Evolutionary conservation across 495 filamentous ascomycete genomes (phyloP).

Genomic region (Neurospora sp.): DNA sequence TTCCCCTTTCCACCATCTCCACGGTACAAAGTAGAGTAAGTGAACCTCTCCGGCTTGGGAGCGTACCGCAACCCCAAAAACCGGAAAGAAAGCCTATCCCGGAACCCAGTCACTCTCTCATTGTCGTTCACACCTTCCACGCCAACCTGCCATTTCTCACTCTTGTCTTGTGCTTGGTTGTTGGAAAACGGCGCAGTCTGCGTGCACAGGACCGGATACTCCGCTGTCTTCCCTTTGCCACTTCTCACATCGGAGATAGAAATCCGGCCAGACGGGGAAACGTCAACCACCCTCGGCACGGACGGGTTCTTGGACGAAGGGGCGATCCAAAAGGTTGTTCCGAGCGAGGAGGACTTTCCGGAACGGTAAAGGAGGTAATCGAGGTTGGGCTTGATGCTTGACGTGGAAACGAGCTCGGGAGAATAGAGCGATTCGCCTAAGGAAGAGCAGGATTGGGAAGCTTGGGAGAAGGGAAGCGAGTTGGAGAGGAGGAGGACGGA

Average conservation of each 20-base stretch:
- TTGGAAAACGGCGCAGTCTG: constrained; percentile 38
- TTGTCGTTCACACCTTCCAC: constrained; percentile 15
- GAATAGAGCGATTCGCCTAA: constrained; percentile 37
- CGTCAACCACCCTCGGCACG: constrained; percentile 13
- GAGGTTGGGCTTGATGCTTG: constrained; percentile 28
- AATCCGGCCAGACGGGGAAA: constrained; percentile 13
- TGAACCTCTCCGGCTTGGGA: constrained; percentile 29
- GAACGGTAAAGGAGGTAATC: constrained; percentile 28
- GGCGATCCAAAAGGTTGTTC: constrained; percentile 29
- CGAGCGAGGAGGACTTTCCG: constrained; percentile 7
- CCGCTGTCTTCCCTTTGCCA: not conserved
- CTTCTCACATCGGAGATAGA: not conserved
- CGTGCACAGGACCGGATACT: constrained; percentile 32
- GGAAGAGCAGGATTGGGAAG: constrained; percentile 2
- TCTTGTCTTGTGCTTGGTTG: constrained; percentile 26
- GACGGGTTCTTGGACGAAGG: constrained; percentile 3
- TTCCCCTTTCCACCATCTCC: constrained; percentile 8
- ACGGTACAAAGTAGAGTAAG: constrained; percentile 25
- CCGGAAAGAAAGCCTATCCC: constrained; percentile 44
- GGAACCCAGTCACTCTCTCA: constrained; percentile 20
- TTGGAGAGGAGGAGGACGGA: constrained; percentile 32
- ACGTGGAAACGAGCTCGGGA: constrained; percentile 18
- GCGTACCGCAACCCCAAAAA: constrained; percentile 36
- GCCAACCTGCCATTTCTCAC: constrained; percentile 31
- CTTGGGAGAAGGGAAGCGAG: constrained; percentile 6